Evolutionary conservation across 2,329 filamentous ascomycete genomes (phyloP), one percentile per base, ranked within the genome.

Genomic region (Tolypocladium tropicale): DNA sequence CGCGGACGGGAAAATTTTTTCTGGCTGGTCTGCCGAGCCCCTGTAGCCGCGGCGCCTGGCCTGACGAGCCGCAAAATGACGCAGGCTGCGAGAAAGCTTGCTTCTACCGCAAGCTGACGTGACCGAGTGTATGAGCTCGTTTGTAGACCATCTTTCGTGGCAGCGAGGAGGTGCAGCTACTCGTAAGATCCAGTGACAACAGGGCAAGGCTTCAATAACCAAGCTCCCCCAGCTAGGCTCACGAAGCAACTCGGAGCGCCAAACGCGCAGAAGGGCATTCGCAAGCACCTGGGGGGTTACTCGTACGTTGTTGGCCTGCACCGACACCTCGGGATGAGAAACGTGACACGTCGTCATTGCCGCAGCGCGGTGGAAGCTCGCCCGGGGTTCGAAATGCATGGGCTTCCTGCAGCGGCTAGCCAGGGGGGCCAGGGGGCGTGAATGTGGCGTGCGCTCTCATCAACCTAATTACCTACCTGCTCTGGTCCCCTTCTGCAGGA

Each of bases 1-100:
- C 16, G 43, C 52, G 25, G 28, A 34, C 6, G 41, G 41, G 16
- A 53, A 52, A 54, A 46, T 18, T 56, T 56, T 54, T 54, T 34
- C 34, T 36, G 33, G 30, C 50, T 41, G 37, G 46, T 28, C 16
- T 30, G 46, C n/a, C 46, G 18, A 16, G 25, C 16, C 46, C 46
- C 46, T 49, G 25, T 5, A 5, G 39, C 11, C 43, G 14, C 25
- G 16, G 43, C 16, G 43, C 43, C 12, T 46, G 12, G 46, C 25
- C 43, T 23, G 43, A 18, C 14, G 43, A 30, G 43, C 43, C 43
- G 25, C 43, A 49, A 49, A 49, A 49, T 49, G 46, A 49, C 46
- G 46, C 46, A 49, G 43, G n/a, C n/a, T n/a, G n/a, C n/a, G 43
- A 30, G n/a, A 25, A 6, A 43, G 39, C 39, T 25, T 25, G 34